Evolutionary conservation across 2,329 filamentous ascomycete species (phyloP), one percentile per base, ranked within the genome.

Genomic region (Capronia americana): DNA sequence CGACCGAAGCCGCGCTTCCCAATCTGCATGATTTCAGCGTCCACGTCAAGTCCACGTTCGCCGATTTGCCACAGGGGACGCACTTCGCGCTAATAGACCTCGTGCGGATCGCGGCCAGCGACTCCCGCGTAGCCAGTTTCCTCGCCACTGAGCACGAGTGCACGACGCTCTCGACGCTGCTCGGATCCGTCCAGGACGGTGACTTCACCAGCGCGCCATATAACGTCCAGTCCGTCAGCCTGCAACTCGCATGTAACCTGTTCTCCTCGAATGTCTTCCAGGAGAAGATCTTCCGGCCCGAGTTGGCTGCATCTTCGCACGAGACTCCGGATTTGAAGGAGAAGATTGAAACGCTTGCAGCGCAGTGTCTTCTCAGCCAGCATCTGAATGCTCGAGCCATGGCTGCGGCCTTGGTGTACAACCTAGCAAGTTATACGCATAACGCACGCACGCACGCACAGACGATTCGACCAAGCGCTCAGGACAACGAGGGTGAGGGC

Each of bases 71-170:
- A 0, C 75, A 81, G 0, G 90, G 91, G 14, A 80, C 84, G 0
- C 84, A 93, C 51, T 98, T 98, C 75, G 87, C 92, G 0, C 82
- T 93, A 0, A 85, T 97, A n/a, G 95, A 98, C 75, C 85, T 99
- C 1, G 85, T 97, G 58, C 87, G 95, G 24, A 86, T 91, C 69
- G 86, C 91, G 0, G 86, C 97, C 64, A 83, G 89, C 12, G 94
- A 98, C 73, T 83, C 89, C 0, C 87, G 93, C 46, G 83, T 97
- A 17, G 92, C 91, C 67, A 90, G 90, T 20, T 96, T 88, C 79
- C 93, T 93, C 69, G 92, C 92, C 0, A 90, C 95, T 75, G 92
- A 97, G 76, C 76, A 82, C 17, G 81, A 82, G 8, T 88, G 91
- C 64, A 78, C 80, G 60, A 92, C 90, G 0, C 80, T 94, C 14